Base-by-base conservation (phyloP, 1,284 basidiomycete genomes). In the Puccinia hordei region DNA sequence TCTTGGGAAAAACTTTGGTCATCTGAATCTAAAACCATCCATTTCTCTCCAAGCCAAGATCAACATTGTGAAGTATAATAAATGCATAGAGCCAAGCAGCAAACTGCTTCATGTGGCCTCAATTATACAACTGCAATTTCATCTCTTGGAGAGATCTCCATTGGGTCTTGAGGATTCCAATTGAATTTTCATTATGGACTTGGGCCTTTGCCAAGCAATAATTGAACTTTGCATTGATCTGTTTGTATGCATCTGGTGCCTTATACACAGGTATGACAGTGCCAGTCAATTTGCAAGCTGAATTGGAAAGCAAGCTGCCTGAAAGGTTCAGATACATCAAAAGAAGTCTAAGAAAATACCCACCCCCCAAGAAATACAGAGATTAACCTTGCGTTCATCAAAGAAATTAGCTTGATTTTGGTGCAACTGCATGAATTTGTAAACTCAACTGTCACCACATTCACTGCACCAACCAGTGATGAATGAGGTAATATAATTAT, bases 131-230 rank as follows among this genome's bases (percentile, higher is more conserved):
- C n/a, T 12, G 33, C 27, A 46, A 33, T 66, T n/a, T 2, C 15
- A 66, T 10, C 15, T 66, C 24, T 22, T 17, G 38, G n/a, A 66
- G 63, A 2, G 38, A 66, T 0, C 6, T 6, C 63, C 63, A 66
- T 41, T 17, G 24, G 2, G 15, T 35, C 19, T 66, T 66, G 15
- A 66, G 22, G 38, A 41, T 41, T 41, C 38, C 38, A 41, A 41
- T 41, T 41, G 38, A 6, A 12, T 41, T 4, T 41, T 59, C 30
- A 6, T 65, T 75, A 0, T 10, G 24, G 0, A 75, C 57, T 6
- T 24, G 59, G 9, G 61, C 17, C 46, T 75, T 75, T 8, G 73
- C 59, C 2, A 75, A 9, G 13, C 73, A 75, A 30, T 63, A 75
- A 35, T 65, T 75, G 27, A 75, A 75, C 17, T 61, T 41, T 5